phyloP scores from a whole-genome alignment of 331 rosid species.

The Saraca asoca region DNA sequence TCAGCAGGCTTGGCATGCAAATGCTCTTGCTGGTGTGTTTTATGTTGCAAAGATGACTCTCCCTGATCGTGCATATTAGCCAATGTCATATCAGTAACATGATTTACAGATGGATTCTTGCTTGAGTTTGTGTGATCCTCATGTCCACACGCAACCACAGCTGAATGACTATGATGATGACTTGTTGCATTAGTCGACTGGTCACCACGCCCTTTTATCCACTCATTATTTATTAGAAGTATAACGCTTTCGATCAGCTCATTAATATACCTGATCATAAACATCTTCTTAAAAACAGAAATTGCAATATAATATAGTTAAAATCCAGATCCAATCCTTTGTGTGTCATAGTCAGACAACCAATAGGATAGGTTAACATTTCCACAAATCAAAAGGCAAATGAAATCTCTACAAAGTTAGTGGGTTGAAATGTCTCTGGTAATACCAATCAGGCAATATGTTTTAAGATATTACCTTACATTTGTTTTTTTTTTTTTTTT shows the following conservation, averaged over 20 bases:
- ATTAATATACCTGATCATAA: constrained; percentile 73
- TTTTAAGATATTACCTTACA: too few species aligned
- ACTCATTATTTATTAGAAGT: constrained; percentile 57
- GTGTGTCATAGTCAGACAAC: background rate
- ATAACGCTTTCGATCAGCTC: constrained; percentile 78
- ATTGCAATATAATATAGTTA: constrained; percentile 12
- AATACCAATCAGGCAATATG: constrained; percentile 8
- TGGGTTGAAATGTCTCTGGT: constrained; percentile 11
- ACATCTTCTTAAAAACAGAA: constrained; percentile 30
- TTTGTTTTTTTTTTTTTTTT: constrained; percentile 7
- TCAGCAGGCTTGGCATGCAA: constrained; percentile 59
- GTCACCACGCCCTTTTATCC: constrained; percentile 37
- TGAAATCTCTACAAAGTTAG: too few species aligned
- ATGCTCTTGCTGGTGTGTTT: constrained; percentile 46
- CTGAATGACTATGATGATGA: constrained; percentile 42
- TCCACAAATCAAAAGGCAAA: too few species aligned
- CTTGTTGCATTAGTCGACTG: constrained; percentile 43
- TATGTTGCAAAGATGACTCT: constrained; percentile 39
- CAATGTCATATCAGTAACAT: constrained; percentile 44
- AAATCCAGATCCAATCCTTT: background rate
- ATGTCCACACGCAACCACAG: constrained; percentile 38
- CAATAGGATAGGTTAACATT: background rate
- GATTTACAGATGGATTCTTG: constrained; percentile 48
- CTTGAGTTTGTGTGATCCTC: constrained; percentile 46
- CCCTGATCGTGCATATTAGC: constrained; percentile 45